Evolutionary conservation across 169 alveolate species (phyloP).

Genomic region (Neospora caninum): DNA sequence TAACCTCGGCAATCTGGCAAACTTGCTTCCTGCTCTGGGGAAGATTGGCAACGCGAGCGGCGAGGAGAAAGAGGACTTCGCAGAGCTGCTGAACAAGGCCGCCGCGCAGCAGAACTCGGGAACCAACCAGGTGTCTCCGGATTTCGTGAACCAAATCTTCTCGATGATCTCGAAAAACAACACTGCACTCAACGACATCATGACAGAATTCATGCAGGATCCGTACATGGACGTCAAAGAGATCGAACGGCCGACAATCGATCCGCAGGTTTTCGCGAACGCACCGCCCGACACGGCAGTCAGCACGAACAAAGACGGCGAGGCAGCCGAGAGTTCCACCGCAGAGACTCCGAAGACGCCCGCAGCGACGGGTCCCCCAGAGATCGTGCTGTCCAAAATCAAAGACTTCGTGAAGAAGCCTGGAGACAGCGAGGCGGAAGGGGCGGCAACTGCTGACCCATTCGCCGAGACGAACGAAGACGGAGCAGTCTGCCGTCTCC

Average conservation of each 20-base stretch:
- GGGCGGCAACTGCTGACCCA: not conserved
- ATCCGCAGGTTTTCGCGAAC: not conserved
- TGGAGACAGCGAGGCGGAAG: not conserved
- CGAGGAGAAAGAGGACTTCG: not conserved
- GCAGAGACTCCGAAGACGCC: not conserved
- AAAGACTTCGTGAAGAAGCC: not conserved
- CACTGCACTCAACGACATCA: not conserved
- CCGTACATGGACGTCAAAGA: conserved; percentile 28
- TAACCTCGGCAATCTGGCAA: not conserved
- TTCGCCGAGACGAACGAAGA: not conserved
- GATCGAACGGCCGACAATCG: not conserved
- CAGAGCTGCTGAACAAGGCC: not conserved
- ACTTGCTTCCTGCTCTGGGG: not conserved
- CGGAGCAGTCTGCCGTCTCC: conserved; percentile 31
- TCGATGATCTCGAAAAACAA: not conserved
- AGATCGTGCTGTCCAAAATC: not conserved
- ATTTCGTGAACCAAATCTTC: not conserved
- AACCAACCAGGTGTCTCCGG: not conserved
- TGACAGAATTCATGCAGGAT: not conserved
- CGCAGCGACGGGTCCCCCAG: not conserved
- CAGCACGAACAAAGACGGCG: not conserved
- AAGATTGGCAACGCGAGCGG: not conserved
- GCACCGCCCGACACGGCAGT: not conserved
- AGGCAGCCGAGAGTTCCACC: not conserved
- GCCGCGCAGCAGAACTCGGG: not conserved